Base-by-base conservation (phyloP, 108 stramenopile species). In the Cyclotella atomus region DNA sequence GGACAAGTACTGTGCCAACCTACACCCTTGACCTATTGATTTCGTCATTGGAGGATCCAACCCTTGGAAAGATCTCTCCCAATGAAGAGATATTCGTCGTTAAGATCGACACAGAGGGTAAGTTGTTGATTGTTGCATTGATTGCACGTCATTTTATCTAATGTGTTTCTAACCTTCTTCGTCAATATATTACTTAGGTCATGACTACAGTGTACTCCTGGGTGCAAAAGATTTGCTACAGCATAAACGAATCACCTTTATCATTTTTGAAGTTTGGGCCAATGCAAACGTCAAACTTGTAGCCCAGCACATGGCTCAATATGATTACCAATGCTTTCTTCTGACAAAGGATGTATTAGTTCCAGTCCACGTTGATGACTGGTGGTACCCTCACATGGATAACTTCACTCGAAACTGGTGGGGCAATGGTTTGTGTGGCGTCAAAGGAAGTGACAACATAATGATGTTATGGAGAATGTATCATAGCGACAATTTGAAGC, bases 381-480 rank as follows among this genome's bases (percentile, higher is more conserved):
- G 65, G 65, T 67, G 65, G 65, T 67, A 67, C 29, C 25, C 46
- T 2, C 65, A 67, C 19, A 3, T 67, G 29, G 24, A 49, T 14
- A 67, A 67, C 52, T 67, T 67, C 49, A 49, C 46, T 2, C 0
- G 46, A 28, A 15, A 3, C 30, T 67, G 49, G 47, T 67, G 65
- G 65, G 65, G 47, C 5, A 67, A 67, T 50, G 65, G 65, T 23
- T 30, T 67, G 49, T 67, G 63, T 43, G 63, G 63, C 19, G 44
- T 64, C 23, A 38, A 43, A 4, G 25, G 25, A 15, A 67, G 29
- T 30, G 7, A 24, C 3, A 32, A 49, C 10, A 30, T 67, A 20
- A 15, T 16, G 2, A 28, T 67, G 46, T 14, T 67, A 8, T 67
- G 49, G 46, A 67, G 49, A 29, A 49, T 49, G 46, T 67, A 49